A percentile compares a stretch with the other conserved stretches of the same genome.
phyloP scores from a whole-genome alignment of 345 rosid species.

The Gossypium bickii region DNA sequence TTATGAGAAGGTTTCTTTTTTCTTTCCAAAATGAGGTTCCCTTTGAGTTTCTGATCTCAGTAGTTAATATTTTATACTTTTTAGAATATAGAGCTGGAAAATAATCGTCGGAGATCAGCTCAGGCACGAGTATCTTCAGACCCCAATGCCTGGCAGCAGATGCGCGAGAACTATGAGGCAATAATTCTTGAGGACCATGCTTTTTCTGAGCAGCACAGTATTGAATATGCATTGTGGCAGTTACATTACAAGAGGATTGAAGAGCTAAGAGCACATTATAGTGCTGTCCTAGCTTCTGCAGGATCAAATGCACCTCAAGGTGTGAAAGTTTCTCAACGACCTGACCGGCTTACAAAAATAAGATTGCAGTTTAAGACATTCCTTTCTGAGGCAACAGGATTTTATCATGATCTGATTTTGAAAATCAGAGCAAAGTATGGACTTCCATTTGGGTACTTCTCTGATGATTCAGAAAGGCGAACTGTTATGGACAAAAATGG shows the following conservation, averaged over 20 bases:
- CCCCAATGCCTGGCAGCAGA: conserved; percentile 85
- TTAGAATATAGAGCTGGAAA: conserved; percentile 79
- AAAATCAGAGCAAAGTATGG: conserved; percentile 89
- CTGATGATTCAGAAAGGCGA: conserved; percentile 65
- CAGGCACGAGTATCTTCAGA: conserved; percentile 75
- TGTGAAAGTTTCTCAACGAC: conserved; percentile 50
- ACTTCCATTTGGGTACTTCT: conserved; percentile 74
- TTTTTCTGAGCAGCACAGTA: conserved; percentile 77
- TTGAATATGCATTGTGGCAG: conserved; percentile 87
- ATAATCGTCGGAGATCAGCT: conserved; percentile 62
- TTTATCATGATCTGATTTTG: conserved; percentile 84
- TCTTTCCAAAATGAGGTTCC: neutral
- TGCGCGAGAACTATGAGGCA: conserved; percentile 95
- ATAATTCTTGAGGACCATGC: conserved; percentile 89
- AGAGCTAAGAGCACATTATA: conserved; percentile 65
- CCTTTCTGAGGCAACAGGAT: conserved; percentile 88
- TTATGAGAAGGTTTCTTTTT: conserved; percentile 56
- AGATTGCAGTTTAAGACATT: conserved; percentile 80
- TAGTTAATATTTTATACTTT: neutral
- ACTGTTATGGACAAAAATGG: conserved; percentile 66
- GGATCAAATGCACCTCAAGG: conserved; percentile 40
- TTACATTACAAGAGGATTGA: conserved; percentile 82
- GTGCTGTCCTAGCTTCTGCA: conserved; percentile 48
- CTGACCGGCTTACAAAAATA: conserved; percentile 60
- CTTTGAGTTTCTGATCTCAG: neutral